Conservation (phyloP, 305 asterid species). For the Solanum hybrid region DNA sequence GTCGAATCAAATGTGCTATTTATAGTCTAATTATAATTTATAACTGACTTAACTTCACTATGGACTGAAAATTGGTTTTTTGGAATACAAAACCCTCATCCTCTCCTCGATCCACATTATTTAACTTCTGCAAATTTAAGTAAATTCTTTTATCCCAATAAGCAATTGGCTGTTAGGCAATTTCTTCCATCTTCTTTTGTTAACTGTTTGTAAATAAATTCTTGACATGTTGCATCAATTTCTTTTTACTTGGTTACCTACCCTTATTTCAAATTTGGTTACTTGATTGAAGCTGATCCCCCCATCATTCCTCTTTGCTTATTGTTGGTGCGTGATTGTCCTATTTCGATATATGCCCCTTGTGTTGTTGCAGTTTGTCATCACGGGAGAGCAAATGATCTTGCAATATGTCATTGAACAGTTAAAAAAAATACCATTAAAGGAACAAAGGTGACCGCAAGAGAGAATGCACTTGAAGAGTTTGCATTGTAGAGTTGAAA, state of each 20-base stretch:
- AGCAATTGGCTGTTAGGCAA: not conserved
- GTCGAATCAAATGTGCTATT: not conserved
- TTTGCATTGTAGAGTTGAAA: constrained; percentile 70
- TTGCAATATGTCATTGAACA: constrained; percentile 71
- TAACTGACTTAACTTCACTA: not conserved
- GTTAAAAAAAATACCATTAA: constrained; percentile 80
- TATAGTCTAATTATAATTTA: not conserved
- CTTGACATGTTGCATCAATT: not conserved
- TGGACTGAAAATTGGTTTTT: not conserved
- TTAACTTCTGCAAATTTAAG: not conserved
- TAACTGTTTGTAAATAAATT: not conserved
- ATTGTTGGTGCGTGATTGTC: not conserved
- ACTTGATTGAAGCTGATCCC: not conserved
- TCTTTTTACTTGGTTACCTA: not conserved
- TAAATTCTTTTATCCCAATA: not conserved
- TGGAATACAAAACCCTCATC: not conserved
- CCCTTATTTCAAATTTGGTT: not conserved
- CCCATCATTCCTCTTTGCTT: not conserved
- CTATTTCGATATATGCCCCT: not conserved
- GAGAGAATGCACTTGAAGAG: constrained; percentile 88
- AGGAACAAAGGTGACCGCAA: constrained; percentile 93
- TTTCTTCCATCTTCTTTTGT: not conserved
- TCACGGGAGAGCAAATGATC: constrained; percentile 79
- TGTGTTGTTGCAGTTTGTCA: constrained; percentile 56
- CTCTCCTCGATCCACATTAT: not conserved